Percentiles rank a stretch among this genome's conserved stretches.
phyloP scores from a whole-genome alignment of 2,329 filamentous ascomycete species.

The Bertia moriformis region DNA sequence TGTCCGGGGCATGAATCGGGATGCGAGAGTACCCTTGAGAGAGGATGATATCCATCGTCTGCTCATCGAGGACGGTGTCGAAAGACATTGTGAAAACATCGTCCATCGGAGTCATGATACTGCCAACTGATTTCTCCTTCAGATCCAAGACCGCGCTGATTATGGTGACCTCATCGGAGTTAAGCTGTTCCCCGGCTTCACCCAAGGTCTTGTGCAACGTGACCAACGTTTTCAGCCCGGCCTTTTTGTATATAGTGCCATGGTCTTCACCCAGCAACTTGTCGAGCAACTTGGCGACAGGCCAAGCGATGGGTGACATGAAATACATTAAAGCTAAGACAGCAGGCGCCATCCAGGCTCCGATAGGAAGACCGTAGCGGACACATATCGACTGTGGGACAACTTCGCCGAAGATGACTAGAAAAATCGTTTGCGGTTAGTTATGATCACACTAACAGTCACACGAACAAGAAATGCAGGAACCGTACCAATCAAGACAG shows the following conservation, averaged over 20 bases:
- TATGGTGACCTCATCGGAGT: conserved; percentile 96
- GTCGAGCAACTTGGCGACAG: conserved; percentile 88
- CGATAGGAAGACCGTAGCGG: conserved; percentile 86
- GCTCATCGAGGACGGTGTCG: conserved; percentile 80
- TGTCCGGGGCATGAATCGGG: conserved; percentile 78
- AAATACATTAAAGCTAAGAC: conserved; percentile 86
- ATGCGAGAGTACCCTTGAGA: conserved; percentile 92
- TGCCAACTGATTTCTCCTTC: conserved; percentile 87
- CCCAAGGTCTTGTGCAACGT: conserved; percentile 87
- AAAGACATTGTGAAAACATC: conserved; percentile 96
- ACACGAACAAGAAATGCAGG: conserved; percentile 1
- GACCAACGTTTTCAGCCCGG: conserved; percentile 87
- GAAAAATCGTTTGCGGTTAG: conserved; percentile 6
- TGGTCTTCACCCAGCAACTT: conserved; percentile 86
- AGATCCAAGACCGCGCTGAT: conserved; percentile 92
- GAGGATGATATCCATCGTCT: conserved; percentile 85
- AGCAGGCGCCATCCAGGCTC: conserved; percentile 79
- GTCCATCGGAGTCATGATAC: conserved; percentile 97
- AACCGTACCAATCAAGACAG: conserved; percentile 71
- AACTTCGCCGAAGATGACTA: conserved; percentile 96
- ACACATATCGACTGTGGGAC: conserved; percentile 93
- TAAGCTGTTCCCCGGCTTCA: conserved; percentile 72
- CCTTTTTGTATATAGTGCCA: conserved; percentile 95
- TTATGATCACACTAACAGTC: conserved; percentile 1
- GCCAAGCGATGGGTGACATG: conserved; percentile 79